Conservation (phyloP, 345 rosid species). For the Tarenaya hassleriana region DNA sequence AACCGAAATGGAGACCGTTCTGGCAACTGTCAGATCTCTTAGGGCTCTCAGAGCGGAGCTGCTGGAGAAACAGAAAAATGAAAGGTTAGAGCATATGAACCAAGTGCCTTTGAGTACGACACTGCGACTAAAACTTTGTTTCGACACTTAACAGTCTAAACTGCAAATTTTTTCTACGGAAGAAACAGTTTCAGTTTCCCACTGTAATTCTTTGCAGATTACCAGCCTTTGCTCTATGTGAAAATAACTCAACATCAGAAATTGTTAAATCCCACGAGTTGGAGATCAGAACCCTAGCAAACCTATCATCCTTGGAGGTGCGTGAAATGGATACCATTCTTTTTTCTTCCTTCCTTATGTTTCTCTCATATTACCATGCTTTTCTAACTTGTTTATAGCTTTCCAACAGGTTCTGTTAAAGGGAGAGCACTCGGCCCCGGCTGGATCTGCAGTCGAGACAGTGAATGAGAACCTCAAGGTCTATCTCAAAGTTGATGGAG, state of each 20-base stretch:
- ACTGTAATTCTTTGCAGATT: conserved; percentile 40
- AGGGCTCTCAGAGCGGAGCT: conserved; percentile 72
- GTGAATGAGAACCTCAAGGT: conserved; percentile 83
- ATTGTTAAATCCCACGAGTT: conserved; percentile 49
- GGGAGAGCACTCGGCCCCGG: conserved; percentile 61
- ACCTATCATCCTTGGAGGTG: conserved; percentile 61
- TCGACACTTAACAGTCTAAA: background rate
- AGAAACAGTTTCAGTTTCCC: background rate
- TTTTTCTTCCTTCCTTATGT: background rate
- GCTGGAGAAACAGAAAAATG: conserved; percentile 68
- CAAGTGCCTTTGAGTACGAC: no score
- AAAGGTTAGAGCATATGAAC: conserved; percentile 53
- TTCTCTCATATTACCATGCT: background rate
- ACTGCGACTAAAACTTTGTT: no score
- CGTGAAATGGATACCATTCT: background rate
- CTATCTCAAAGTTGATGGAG: conserved; percentile 70
- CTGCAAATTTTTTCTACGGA: background rate
- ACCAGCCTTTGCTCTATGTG: conserved; percentile 81
- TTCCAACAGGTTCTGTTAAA: conserved; percentile 51
- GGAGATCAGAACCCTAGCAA: conserved; percentile 81
- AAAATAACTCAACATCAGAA: conserved; percentile 44
- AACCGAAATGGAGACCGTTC: conserved; percentile 68
- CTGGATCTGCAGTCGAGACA: conserved; percentile 66
- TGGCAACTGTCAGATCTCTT: conserved; percentile 58
- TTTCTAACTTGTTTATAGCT: background rate